Evolutionary conservation across 805 yeast genomes (phyloP).

Genomic region (Suhomyces sp.): DNA sequence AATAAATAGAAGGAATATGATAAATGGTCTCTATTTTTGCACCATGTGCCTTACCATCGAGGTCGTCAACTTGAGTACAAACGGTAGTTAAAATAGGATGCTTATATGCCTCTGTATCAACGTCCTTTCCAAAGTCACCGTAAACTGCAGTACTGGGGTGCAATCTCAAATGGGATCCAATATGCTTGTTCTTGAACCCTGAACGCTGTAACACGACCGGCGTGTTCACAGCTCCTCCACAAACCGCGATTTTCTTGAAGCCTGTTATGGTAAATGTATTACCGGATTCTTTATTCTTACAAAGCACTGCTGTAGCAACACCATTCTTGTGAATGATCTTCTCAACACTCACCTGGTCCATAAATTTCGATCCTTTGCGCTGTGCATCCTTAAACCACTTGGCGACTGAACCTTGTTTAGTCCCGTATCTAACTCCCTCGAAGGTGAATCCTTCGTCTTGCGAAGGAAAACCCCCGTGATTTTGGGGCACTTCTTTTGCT

Average conservation of each 20-base stretch:
- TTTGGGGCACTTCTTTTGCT: conserved; percentile 17
- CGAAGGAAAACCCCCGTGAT: conserved; percentile 13
- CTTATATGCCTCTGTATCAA: conserved; percentile 14
- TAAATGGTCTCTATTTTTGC: conserved; percentile 19
- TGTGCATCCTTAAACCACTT: conserved; percentile 19
- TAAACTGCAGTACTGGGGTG: conserved; percentile 16
- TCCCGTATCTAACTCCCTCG: conserved; percentile 19
- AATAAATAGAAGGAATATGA: conserved; percentile 16
- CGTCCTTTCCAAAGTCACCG: conserved; percentile 11
- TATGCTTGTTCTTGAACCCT: conserved; percentile 20
- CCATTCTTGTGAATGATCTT: conserved; percentile 11
- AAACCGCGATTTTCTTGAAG: conserved; percentile 14
- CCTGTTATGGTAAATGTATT: conserved; percentile 13
- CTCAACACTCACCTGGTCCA: conserved; percentile 20
- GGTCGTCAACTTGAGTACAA: conserved; percentile 17
- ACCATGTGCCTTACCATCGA: conserved; percentile 21
- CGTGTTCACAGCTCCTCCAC: conserved; percentile 18
- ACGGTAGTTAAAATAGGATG: conserved; percentile 18
- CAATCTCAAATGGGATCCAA: conserved; percentile 18
- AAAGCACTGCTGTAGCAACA: conserved; percentile 14
- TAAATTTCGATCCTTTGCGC: conserved; percentile 15
- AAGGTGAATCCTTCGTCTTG: conserved; percentile 18
- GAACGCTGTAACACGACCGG: conserved; percentile 20
- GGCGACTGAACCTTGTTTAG: conserved; percentile 18
- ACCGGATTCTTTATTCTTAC: conserved; percentile 12